These are phyloP conservation scores for Diaporthe humulicola DNA, from an alignment of 2,329 filamentous ascomycete genomes.

Conservation along the genomic window DNA sequence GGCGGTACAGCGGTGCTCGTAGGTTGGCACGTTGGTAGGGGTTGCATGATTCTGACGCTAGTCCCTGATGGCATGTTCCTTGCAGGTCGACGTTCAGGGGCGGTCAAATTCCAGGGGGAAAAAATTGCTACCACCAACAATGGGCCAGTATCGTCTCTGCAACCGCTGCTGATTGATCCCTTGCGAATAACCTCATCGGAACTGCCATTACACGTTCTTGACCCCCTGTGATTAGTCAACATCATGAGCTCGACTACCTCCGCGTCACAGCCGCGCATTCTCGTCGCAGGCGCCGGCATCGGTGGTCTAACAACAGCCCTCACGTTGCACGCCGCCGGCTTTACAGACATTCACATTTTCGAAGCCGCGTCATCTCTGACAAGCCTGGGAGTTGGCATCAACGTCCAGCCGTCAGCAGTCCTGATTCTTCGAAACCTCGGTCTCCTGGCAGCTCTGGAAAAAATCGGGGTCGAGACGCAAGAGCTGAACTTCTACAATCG, in stretches of 20 bases:
- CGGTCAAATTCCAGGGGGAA: background rate
- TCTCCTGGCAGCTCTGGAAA: slow-evolving; percentile 54
- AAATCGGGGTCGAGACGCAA: slow-evolving; percentile 55
- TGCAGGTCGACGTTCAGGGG: background rate
- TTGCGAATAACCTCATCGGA: background rate
- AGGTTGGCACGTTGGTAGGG: too few species aligned
- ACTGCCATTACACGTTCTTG: background rate
- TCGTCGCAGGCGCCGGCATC: slow-evolving; percentile 50
- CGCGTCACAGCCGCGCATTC: slow-evolving; percentile 42
- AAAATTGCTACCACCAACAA: background rate
- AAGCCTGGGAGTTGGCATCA: slow-evolving; percentile 60
- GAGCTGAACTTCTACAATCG: slow-evolving; percentile 60
- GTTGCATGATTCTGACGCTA: background rate
- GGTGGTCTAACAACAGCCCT: slow-evolving; percentile 47
- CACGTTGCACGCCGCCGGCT: slow-evolving; percentile 48
- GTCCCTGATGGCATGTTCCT: background rate
- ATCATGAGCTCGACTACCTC: background rate
- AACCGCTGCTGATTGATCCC: background rate
- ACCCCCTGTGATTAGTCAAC: background rate
- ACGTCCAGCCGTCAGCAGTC: slow-evolving; percentile 60
- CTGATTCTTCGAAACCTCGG: slow-evolving; percentile 59
- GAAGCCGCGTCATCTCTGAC: slow-evolving; percentile 57
- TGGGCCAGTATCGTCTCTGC: background rate
- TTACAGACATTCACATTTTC: slow-evolving; percentile 57
- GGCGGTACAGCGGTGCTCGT: too few species aligned